Evolutionary conservation across 768 basidiomycete species (phyloP).

Genomic region (Hebeloma cylindrosporum): DNA sequence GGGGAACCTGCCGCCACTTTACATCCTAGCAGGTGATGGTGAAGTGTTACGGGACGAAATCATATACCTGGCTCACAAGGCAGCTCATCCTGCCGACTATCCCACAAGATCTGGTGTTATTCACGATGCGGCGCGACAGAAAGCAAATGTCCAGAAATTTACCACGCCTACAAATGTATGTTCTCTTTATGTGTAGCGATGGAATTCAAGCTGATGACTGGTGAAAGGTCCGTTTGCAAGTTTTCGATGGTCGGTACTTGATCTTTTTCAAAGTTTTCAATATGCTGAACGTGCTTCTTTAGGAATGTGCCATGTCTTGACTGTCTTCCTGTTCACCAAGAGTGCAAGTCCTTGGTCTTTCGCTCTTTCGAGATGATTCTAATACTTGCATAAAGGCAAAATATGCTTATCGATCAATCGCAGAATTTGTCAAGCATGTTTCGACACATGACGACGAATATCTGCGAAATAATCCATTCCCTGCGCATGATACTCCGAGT

Average conservation of each 20-base stretch:
- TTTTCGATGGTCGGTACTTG: conserved; percentile 59
- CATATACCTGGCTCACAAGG: conserved; percentile 76
- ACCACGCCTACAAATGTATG: conserved; percentile 51
- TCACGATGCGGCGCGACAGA: conserved; percentile 43
- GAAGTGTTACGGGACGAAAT: conserved; percentile 81
- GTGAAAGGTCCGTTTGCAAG: conserved; percentile 66
- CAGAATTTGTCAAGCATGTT: conserved; percentile 56
- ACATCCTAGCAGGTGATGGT: conserved; percentile 69
- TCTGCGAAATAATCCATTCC: conserved; percentile 46
- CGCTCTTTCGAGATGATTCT: background rate
- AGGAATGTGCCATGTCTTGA: conserved; percentile 77
- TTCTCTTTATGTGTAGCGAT: background rate
- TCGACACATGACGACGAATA: conserved; percentile 38
- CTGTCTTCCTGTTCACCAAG: conserved; percentile 66
- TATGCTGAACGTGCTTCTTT: background rate
- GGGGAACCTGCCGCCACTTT: conserved; percentile 74
- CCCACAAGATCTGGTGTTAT: conserved; percentile 58
- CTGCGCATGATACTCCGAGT: conserved; percentile 39
- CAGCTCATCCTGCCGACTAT: conserved; percentile 67
- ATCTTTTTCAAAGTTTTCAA: background rate
- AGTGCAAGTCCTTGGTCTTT: conserved; percentile 38
- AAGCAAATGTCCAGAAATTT: conserved; percentile 50
- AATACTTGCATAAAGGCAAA: conserved; percentile 42
- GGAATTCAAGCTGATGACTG: background rate
- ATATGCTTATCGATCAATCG: conserved; percentile 59